phyloP scores from a whole-genome alignment of 2,329 filamentous ascomycete species.

The Aspergillus sojae region DNA sequence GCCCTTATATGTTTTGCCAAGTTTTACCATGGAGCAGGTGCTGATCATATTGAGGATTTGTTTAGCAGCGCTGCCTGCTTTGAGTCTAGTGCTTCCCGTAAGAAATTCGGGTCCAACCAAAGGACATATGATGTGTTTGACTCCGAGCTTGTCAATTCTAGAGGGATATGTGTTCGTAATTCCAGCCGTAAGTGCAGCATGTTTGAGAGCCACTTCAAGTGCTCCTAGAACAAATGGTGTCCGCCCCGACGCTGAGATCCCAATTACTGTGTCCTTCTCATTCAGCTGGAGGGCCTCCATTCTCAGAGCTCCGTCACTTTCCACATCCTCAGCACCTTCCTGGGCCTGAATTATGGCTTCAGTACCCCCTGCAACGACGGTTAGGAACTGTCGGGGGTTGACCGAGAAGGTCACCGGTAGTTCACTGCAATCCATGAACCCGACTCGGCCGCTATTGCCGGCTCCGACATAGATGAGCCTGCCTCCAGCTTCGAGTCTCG shows the following conservation, averaged over 20 bases:
- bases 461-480: not conserved
- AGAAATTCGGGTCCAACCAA: constrained; percentile 48
- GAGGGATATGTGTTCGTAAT: constrained; percentile 28
- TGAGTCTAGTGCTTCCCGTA: constrained; percentile 51
- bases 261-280: not conserved
- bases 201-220: not conserved
- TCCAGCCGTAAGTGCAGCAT: not conserved
- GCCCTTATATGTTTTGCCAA: constrained; percentile 48
- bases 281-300: not conserved
- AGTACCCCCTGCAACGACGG: not conserved
- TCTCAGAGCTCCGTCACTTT: constrained; percentile 25
- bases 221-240: constrained; percentile 14
- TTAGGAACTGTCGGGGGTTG: constrained; percentile 39
- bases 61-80: constrained; percentile 51
- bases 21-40: constrained; percentile 45
- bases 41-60: constrained; percentile 50
- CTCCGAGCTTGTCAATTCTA: constrained; percentile 29
- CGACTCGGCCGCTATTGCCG: not conserved
- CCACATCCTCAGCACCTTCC: constrained; percentile 25
- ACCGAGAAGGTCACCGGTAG: not conserved
- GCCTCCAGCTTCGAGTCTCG: constrained; percentile 16
- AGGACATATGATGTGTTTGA: constrained; percentile 40
- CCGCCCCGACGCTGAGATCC: not conserved
- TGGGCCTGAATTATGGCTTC: not conserved
- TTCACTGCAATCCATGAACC: not conserved